Evolutionary conservation across 148 eudicot species (phyloP).

Genomic region (Fagopyrum homotropicum): DNA sequence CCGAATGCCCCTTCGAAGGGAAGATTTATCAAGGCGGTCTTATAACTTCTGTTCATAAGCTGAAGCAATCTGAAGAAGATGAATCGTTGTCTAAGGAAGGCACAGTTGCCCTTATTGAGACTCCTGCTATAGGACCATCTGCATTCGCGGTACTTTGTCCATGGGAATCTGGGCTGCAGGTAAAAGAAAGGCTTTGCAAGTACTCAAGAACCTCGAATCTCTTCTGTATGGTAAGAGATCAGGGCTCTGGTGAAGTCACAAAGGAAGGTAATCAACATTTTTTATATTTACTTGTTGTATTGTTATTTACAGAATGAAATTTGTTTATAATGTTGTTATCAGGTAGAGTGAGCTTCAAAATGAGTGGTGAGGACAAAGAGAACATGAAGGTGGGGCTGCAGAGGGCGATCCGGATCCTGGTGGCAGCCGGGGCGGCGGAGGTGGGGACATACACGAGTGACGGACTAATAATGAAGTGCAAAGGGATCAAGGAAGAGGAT

Average conservation of each 20-base stretch:
- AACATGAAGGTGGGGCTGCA: constrained; percentile 41
- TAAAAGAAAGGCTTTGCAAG: constrained; percentile 32
- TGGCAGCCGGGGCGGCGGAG: constrained; percentile 82
- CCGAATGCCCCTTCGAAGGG: constrained; percentile 29
- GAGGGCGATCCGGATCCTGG: constrained; percentile 46
- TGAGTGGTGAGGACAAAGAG: constrained; percentile 29
- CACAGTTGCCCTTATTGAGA: constrained; percentile 37
- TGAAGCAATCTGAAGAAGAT: constrained; percentile 23
- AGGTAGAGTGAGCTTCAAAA: constrained; percentile 25
- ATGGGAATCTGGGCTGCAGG: constrained; percentile 48
- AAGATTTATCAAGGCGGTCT: constrained; percentile 49
- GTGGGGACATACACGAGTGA: constrained; percentile 65
- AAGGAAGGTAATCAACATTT: constrained; percentile 14
- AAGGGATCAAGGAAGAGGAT: constrained; percentile 33
- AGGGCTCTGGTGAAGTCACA: constrained; percentile 44
- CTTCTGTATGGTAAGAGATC: constrained; percentile 48
- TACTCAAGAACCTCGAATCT: constrained; percentile 54
- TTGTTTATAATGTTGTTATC: background rate
- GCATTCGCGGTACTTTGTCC: constrained; percentile 45
- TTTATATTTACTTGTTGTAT: too few relatives aligned
- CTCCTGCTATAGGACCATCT: constrained; percentile 55
- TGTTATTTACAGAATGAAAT: too few relatives aligned
- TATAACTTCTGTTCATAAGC: constrained; percentile 45
- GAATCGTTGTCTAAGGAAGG: too few relatives aligned
- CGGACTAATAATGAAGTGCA: constrained; percentile 47